phyloP scores from a whole-genome alignment of 768 basidiomycete genomes.

The Mycena maculata region DNA sequence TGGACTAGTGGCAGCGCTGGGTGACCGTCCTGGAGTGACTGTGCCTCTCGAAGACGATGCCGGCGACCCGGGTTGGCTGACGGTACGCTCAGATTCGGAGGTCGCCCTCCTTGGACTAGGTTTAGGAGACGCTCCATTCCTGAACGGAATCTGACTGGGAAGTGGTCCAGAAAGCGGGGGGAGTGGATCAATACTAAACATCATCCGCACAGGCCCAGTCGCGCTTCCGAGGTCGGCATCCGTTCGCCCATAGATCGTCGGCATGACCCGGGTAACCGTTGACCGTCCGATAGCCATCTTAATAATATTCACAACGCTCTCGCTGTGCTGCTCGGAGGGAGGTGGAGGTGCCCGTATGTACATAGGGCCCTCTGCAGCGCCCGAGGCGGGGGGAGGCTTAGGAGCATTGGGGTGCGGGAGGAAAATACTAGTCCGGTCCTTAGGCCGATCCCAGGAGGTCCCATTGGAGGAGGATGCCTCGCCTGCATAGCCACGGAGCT shows the following conservation, averaged over 20 bases:
- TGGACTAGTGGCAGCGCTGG: constrained; percentile 9
- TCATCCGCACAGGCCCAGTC: constrained; percentile 59
- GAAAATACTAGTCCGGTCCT: constrained; percentile 56
- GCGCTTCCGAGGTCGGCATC: constrained; percentile 53
- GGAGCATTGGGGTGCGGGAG: constrained; percentile 68
- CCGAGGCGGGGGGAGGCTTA: constrained; percentile 45
- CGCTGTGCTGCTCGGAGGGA: constrained; percentile 27
- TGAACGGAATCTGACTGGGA: constrained; percentile 32
- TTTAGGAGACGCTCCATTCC: constrained; percentile 22
- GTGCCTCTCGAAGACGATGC: constrained; percentile 4
- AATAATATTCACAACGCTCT: constrained; percentile 29
- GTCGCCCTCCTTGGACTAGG: constrained; percentile 12
- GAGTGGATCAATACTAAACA: constrained; percentile 58
- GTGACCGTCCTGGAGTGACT: constrained; percentile 12
- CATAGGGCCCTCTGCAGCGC: constrained; percentile 25
- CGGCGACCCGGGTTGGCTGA: constrained; percentile 16
- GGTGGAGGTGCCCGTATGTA: constrained; percentile 31
- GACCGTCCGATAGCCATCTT: constrained; percentile 34
- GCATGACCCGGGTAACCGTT: constrained; percentile 31
- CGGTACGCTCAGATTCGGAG: constrained; percentile 6
- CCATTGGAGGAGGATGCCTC: constrained; percentile 10
- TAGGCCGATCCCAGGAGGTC: constrained; percentile 23
- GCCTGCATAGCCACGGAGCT: constrained; percentile 35
- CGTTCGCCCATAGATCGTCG: constrained; percentile 60
- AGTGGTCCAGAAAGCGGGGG: constrained; percentile 38